phyloP scores from a whole-genome alignment of 805 yeast genomes.

The Tetrapisispora phaffii region DNA sequence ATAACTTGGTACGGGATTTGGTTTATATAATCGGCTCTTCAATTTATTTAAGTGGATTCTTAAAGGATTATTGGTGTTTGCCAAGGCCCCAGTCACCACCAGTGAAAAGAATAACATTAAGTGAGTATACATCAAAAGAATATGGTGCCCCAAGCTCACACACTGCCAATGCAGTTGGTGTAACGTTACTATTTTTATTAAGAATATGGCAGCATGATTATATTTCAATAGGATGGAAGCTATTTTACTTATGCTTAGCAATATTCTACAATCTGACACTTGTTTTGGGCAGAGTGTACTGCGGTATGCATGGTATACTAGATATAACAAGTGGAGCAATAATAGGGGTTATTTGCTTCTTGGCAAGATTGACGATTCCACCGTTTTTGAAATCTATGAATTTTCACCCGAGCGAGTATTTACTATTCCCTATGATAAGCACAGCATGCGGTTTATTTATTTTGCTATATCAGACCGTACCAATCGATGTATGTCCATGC shows the following conservation, averaged over 20 bases:
- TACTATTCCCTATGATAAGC: slow-evolving; percentile 30
- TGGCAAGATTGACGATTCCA: slow-evolving; percentile 36
- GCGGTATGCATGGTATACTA: slow-evolving; percentile 94
- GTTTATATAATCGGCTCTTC: slow-evolving; percentile 52
- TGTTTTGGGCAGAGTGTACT: slow-evolving; percentile 74
- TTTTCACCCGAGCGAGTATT: slow-evolving; percentile 14
- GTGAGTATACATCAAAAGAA: slow-evolving; percentile 83
- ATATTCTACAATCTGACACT: slow-evolving; percentile 51
- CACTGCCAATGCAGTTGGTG: slow-evolving; percentile 88
- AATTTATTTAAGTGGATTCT: slow-evolving; percentile 58
- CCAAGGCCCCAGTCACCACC: slow-evolving; percentile 95
- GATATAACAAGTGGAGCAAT: slow-evolving; percentile 61
- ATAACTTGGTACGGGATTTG: slow-evolving; percentile 51
- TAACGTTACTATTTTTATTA: slow-evolving; percentile 41
- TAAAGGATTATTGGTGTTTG: slow-evolving; percentile 78
- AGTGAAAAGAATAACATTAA: slow-evolving; percentile 75
- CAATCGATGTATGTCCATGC: slow-evolving; percentile 92
- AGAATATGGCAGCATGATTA: neutral
- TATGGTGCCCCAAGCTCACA: slow-evolving; percentile 94
- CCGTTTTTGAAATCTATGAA: slow-evolving; percentile 34
- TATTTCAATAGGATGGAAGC: slow-evolving; percentile 4
- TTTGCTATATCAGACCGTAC: slow-evolving; percentile 66
- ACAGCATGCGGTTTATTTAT: slow-evolving; percentile 37
- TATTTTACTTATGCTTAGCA: slow-evolving; percentile 10
- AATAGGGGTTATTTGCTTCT: slow-evolving; percentile 48